Percentiles rank a stretch among this genome's conserved stretches.
These are phyloP conservation scores for Rhododendron henanense DNA, from an alignment of 148 eudicot genomes.

Conservation along the genomic window DNA sequence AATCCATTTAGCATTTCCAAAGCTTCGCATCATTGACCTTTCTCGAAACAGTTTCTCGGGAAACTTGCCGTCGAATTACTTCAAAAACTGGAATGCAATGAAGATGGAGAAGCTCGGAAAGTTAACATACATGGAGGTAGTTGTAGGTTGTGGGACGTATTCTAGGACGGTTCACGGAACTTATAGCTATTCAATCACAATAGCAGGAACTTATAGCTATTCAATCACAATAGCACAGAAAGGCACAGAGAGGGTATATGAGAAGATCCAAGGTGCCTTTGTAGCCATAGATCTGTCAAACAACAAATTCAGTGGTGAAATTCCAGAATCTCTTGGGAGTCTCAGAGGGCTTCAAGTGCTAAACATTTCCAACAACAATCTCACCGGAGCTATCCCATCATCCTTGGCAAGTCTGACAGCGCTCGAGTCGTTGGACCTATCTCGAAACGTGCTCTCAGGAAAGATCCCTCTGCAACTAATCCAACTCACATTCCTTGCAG, in stretches of 20 bases:
- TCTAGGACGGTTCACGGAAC: too few species aligned
- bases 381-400: slow-evolving; percentile 24
- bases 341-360: slow-evolving; percentile 33
- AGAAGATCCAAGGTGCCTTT: slow-evolving; percentile 10
- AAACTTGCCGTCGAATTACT: too few species aligned
- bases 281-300: slow-evolving; percentile 34
- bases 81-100: too few species aligned
- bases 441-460: slow-evolving; percentile 35
- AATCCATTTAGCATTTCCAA: too few species aligned
- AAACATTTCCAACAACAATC: slow-evolving; percentile 38
- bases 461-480: slow-evolving; percentile 32
- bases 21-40: too few species aligned
- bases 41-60: too few species aligned
- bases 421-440: slow-evolving; percentile 40
- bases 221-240: slow-evolving; percentile 31
- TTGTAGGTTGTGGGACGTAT: too few species aligned
- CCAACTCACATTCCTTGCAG: slow-evolving; percentile 23
- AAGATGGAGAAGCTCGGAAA: too few species aligned
- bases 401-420: slow-evolving; percentile 23
- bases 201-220: too few species aligned
- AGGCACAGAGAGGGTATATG: slow-evolving; percentile 19
- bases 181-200: too few species aligned
- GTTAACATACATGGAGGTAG: too few species aligned
- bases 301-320: slow-evolving; percentile 31
- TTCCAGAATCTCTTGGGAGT: slow-evolving; percentile 28